A percentile compares a stretch with the other conserved stretches of the same genome.
Conservation (phyloP, 2,329 filamentous ascomycete species). For the Ilyonectria sp. region DNA sequence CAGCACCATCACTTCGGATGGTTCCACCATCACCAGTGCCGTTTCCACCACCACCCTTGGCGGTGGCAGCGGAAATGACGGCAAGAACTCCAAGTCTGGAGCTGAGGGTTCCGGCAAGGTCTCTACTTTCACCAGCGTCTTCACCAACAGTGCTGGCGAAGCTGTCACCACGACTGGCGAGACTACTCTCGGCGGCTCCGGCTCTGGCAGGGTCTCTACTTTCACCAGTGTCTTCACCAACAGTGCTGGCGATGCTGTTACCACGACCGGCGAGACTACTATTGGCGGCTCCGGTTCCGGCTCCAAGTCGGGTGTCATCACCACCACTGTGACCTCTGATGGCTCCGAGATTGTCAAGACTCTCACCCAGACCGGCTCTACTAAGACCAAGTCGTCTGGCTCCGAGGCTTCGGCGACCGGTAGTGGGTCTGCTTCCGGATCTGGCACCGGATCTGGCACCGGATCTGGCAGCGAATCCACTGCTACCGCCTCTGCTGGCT, state of each 20-base stretch:
- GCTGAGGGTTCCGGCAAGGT: slow-evolving; percentile 35
- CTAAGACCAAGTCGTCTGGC: slow-evolving; percentile 20
- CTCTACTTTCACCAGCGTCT: slow-evolving; percentile 48
- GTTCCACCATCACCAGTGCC: slow-evolving; percentile 53
- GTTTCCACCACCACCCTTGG: slow-evolving; percentile 55
- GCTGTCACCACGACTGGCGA: slow-evolving; percentile 39
- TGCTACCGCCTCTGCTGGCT: slow-evolving; percentile 25
- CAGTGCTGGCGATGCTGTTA: slow-evolving; percentile 36
- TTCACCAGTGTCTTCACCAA: slow-evolving; percentile 47
- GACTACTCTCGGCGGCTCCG: slow-evolving; percentile 34
- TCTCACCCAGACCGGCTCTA: slow-evolving; percentile 24
- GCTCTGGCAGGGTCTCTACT: slow-evolving; percentile 41
- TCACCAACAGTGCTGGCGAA: slow-evolving; percentile 43
- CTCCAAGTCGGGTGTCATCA: slow-evolving; percentile 16
- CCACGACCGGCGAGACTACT: slow-evolving; percentile 33
- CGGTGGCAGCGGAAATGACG: slow-evolving; percentile 9
- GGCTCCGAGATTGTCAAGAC: slow-evolving; percentile 41
- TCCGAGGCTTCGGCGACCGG: slow-evolving; percentile 27
- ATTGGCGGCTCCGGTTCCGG: neutral
- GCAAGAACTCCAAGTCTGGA: slow-evolving; percentile 42
- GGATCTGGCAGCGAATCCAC: slow-evolving; percentile 27
- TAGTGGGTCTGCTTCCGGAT: slow-evolving; percentile 15
- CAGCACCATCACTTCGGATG: slow-evolving; percentile 55
- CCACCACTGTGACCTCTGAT: slow-evolving; percentile 42
- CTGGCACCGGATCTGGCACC: slow-evolving; percentile 22